Evolutionary conservation across 345 rosid species (phyloP).

Genomic region (Citrus glauca): DNA sequence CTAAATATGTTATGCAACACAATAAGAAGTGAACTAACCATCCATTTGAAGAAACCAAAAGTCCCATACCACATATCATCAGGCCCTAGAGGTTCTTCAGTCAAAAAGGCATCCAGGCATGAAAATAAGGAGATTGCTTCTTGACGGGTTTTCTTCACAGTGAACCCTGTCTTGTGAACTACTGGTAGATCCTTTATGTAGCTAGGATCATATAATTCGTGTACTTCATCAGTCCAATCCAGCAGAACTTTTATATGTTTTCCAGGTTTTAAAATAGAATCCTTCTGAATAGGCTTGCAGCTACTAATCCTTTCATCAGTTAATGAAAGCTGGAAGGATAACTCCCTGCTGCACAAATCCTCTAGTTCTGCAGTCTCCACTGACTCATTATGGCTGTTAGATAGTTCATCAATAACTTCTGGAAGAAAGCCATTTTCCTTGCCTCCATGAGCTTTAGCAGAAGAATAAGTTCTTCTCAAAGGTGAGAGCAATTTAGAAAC

Average conservation of each 20-base stretch:
- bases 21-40: not conserved
- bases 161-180: constrained; percentile 56
- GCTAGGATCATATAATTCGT: constrained; percentile 61
- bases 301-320: constrained; percentile 32
- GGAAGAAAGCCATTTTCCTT: constrained; percentile 51
- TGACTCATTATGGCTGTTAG: constrained; percentile 33
- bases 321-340: constrained; percentile 40
- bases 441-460: constrained; percentile 31
- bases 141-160: constrained; percentile 69
- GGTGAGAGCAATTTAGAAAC: constrained; percentile 58
- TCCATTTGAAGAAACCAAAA: not conserved
- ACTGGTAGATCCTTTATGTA: constrained; percentile 74
- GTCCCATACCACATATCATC: constrained; percentile 86
- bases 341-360: constrained; percentile 30
- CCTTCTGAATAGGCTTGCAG: constrained; percentile 45
- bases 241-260: constrained; percentile 43
- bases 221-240: constrained; percentile 70
- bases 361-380: constrained; percentile 35
- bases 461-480: constrained; percentile 45
- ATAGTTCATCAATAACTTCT: constrained; percentile 41
- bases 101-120: constrained; percentile 92
- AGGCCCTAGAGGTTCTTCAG: constrained; percentile 90
- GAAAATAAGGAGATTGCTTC: constrained; percentile 83
- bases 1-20: not conserved
- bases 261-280: constrained; percentile 45